Percentiles rank a stretch among this genome's conserved stretches.
These are phyloP conservation scores for Cryptococcus floricola DNA, from an alignment of 1,284 basidiomycete genomes.

Conservation along the genomic window DNA sequence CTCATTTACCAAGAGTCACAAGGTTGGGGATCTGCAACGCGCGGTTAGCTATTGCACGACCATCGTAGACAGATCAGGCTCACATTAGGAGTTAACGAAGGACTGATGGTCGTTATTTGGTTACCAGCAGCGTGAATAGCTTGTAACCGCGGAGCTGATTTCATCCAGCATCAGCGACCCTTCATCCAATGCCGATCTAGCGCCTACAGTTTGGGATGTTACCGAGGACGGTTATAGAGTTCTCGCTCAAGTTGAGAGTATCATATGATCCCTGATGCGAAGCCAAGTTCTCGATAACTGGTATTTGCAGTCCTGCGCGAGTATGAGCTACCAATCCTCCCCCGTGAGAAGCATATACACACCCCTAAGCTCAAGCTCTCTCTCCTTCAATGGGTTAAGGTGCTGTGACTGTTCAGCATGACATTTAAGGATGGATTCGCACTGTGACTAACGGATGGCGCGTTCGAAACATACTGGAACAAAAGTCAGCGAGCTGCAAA, in stretches of 20 bases:
- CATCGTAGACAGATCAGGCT: constrained; percentile 10
- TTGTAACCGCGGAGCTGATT: constrained; percentile 73
- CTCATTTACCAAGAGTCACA: constrained; percentile 41
- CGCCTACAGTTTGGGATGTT: constrained; percentile 73
- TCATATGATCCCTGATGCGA: constrained; percentile 74
- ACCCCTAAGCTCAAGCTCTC: constrained; percentile 93
- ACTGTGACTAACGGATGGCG: constrained; percentile 40
- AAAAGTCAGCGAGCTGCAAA: constrained; percentile 2
- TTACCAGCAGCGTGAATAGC: constrained; percentile 96
- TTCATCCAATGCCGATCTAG: not conserved
- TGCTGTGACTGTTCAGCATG: constrained; percentile 46
- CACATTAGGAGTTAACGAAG: constrained; percentile 44
- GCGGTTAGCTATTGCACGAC: constrained; percentile 2
- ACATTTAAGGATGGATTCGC: not conserved
- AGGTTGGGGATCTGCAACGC: constrained; percentile 46
- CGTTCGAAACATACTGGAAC: constrained; percentile 43
- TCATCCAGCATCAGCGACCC: not conserved
- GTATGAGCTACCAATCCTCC: not conserved
- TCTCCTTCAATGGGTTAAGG: constrained; percentile 86
- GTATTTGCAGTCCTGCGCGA: constrained; percentile 83
- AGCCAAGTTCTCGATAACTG: constrained; percentile 97
- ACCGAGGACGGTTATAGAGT: constrained; percentile 81
- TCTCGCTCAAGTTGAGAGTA: constrained; percentile 89
- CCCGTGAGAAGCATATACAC: constrained; percentile 33
- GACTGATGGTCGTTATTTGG: constrained; percentile 76